phyloP scores from a whole-genome alignment of 176 grass and related monocot species.

The Stipa capillata region DNA sequence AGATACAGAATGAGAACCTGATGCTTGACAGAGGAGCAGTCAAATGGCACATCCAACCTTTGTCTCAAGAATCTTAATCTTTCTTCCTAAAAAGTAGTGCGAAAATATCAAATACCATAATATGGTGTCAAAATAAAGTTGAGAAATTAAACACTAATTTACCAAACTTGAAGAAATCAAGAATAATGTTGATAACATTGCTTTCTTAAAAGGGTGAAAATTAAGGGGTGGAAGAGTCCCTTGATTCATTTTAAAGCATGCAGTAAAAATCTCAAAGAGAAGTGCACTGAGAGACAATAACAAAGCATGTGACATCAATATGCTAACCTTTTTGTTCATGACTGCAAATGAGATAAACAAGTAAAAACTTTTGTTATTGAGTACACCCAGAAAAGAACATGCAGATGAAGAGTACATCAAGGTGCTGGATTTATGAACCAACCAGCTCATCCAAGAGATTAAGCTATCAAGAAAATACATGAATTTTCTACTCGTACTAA shows the following conservation, averaged over 20 bases:
- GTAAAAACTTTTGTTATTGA: not conserved
- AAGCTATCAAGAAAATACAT: not conserved
- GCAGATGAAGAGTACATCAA: not conserved
- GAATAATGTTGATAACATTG: not conserved
- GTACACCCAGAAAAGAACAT: not conserved
- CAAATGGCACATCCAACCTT: slow-evolving; percentile 55
- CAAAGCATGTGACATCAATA: not conserved
- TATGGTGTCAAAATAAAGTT: not conserved
- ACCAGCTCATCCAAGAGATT: not conserved
- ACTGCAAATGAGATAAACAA: not conserved
- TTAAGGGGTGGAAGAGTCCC: not conserved
- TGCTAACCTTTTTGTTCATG: not conserved
- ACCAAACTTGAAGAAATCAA: not conserved
- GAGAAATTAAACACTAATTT: not conserved
- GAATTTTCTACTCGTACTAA: not conserved
- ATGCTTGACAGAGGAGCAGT: slow-evolving; percentile 44
- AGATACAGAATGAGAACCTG: slow-evolving; percentile 34
- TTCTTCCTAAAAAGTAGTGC: slow-evolving; percentile 45
- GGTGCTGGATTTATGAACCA: not conserved
- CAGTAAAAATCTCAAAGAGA: not conserved
- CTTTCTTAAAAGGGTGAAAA: not conserved
- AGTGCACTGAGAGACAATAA: not conserved
- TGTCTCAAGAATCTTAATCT: slow-evolving; percentile 53
- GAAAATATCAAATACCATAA: not conserved
- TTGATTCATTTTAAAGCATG: not conserved